A percentile compares a stretch with the other conserved stretches of the same genome.
Evolutionary conservation across 2,329 filamentous ascomycete genomes (phyloP).

Genomic region (Fusarium avenaceum): DNA sequence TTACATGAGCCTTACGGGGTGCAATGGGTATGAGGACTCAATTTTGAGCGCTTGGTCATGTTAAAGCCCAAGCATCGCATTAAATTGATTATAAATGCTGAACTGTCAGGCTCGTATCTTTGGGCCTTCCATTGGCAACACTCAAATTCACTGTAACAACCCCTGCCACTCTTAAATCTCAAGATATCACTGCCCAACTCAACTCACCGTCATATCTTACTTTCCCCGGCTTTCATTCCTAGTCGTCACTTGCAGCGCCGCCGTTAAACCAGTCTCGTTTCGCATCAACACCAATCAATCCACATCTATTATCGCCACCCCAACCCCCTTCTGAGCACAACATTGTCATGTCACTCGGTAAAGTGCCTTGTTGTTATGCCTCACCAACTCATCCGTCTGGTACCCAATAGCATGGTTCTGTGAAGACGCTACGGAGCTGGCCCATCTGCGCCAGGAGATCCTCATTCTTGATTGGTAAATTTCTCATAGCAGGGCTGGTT

Average conservation of each 20-base stretch:
- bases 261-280: constrained; percentile 15
- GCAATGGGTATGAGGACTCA: constrained; percentile 15
- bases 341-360: constrained; percentile 21
- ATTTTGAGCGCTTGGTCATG: constrained; percentile 15
- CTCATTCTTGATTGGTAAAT: constrained; percentile 29
- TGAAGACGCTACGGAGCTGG: constrained; percentile 39
- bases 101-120: constrained; percentile 11
- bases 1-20: background rate
- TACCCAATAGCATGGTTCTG: constrained; percentile 37
- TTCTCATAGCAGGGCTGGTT: constrained; percentile 3
- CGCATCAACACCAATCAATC: constrained; percentile 15
- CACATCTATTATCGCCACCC: constrained; percentile 27
- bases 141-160: constrained; percentile 2
- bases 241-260: constrained; percentile 27
- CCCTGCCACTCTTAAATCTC: constrained; percentile 11
- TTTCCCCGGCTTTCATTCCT: constrained; percentile 21
- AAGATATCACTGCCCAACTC: constrained; percentile 35
- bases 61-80: constrained; percentile 23
- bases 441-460: constrained; percentile 17
- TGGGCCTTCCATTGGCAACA: constrained; percentile 10
- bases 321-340: constrained; percentile 34
- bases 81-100: constrained; percentile 17
- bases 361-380: constrained; percentile 21
- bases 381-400: constrained; percentile 32
- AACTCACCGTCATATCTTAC: constrained; percentile 26